Evolutionary conservation across 2,329 filamentous ascomycete genomes (phyloP).

Genomic region (Aspergillus intermedius): DNA sequence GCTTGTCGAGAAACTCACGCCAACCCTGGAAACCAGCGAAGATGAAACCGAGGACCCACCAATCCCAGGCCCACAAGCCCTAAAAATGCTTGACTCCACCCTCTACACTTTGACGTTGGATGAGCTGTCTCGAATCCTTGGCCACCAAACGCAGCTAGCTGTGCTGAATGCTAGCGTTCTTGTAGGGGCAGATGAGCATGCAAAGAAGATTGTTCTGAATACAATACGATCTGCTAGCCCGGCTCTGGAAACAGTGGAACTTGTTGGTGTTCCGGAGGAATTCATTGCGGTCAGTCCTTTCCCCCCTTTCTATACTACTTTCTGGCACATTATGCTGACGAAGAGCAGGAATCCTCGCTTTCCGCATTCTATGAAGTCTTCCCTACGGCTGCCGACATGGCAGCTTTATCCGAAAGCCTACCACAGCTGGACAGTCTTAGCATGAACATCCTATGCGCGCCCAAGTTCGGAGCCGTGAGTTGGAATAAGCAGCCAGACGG

Average conservation of each 20-base stretch:
- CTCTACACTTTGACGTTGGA: neutral
- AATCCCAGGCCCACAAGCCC: too few species aligned
- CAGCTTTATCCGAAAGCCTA: neutral
- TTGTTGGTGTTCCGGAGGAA: neutral
- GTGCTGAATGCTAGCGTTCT: neutral
- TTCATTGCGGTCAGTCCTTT: neutral
- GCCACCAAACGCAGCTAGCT: neutral
- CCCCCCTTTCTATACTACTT: neutral
- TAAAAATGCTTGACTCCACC: neutral
- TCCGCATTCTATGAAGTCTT: neutral
- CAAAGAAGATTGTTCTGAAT: neutral
- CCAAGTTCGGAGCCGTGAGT: neutral
- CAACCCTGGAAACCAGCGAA: neutral
- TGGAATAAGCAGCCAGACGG: neutral
- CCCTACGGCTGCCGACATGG: neutral
- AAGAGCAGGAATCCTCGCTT: neutral
- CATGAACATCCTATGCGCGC: neutral
- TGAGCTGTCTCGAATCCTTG: neutral
- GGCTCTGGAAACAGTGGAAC: neutral
- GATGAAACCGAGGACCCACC: neutral
- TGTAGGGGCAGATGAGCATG: neutral
- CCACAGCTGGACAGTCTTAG: neutral
- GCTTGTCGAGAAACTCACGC: neutral
- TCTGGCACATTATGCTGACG: neutral
- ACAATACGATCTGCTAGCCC: neutral